Conservation (phyloP, 352 stramenopile genomes). For the Globisporangium yorkense region DNA sequence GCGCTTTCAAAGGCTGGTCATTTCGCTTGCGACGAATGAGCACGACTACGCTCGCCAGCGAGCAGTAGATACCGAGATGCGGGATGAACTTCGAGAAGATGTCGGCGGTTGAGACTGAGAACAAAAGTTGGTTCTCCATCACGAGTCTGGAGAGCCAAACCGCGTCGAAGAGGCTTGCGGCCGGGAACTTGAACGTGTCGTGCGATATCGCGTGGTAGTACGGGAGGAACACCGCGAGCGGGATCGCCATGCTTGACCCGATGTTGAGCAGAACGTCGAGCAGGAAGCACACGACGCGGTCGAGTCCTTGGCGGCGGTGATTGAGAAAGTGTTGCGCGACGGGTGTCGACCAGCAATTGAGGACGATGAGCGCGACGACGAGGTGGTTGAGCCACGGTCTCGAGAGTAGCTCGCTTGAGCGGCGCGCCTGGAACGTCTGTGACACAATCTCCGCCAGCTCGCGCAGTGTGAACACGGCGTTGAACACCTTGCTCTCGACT, state of each 20-base stretch:
- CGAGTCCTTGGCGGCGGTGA: not conserved
- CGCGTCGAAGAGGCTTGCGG: slow-evolving; percentile 14
- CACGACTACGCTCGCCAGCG: slow-evolving; percentile 5
- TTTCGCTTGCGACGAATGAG: not conserved
- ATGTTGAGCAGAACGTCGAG: slow-evolving; percentile 17
- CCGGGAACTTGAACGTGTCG: slow-evolving; percentile 12
- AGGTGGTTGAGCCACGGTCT: not conserved
- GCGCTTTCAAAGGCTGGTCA: no score
- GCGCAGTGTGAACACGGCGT: slow-evolving; percentile 2
- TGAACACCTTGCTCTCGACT: slow-evolving; percentile 6
- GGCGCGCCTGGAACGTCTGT: slow-evolving; percentile 15
- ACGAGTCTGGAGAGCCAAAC: slow-evolving; percentile 18
- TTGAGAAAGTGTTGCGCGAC: slow-evolving; percentile 7
- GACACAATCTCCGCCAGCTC: not conserved
- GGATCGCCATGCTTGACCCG: slow-evolving; percentile 11
- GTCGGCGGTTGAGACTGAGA: slow-evolving; percentile 13
- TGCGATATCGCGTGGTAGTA: slow-evolving; percentile 16
- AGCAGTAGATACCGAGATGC: slow-evolving; percentile 18
- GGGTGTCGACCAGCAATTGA: slow-evolving; percentile 9
- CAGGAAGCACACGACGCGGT: slow-evolving; percentile 17
- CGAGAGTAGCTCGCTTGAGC: slow-evolving; percentile 8
- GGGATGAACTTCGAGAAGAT: slow-evolving; percentile 18
- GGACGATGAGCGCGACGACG: slow-evolving; percentile 5
- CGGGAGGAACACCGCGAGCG: slow-evolving; percentile 17
- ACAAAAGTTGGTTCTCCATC: slow-evolving; percentile 19